phyloP scores from a whole-genome alignment of 1,284 basidiomycete genomes.

The Melampsora medusae region DNA sequence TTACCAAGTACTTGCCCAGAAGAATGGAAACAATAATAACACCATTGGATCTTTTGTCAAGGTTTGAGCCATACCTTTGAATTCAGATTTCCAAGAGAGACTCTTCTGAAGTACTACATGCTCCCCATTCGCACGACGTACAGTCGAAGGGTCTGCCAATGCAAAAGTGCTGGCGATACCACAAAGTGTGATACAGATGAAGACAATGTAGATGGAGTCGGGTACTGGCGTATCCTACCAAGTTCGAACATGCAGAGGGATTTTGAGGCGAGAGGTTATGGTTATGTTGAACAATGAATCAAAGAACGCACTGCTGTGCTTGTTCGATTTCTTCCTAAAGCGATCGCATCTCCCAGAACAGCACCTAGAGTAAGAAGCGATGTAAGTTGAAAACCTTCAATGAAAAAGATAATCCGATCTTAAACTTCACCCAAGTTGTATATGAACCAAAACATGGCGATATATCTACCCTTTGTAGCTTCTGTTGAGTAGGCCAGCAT shows the following conservation, averaged over 20 bases:
- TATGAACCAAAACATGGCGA: conserved; percentile 72
- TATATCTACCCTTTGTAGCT: conserved; percentile 71
- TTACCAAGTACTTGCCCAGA: conserved; percentile 49
- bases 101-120: conserved; percentile 47
- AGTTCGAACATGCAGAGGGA: not conserved
- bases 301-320: conserved; percentile 13
- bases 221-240: conserved; percentile 30
- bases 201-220: conserved; percentile 48
- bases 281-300: not conserved
- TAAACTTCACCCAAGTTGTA: conserved; percentile 31
- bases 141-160: conserved; percentile 35
- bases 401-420: not conserved
- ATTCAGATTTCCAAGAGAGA: conserved; percentile 49
- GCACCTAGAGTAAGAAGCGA: conserved; percentile 19
- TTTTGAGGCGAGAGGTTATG: not conserved
- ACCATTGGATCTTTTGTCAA: conserved; percentile 48
- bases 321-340: conserved; percentile 25
- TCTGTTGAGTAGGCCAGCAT: conserved; percentile 75
- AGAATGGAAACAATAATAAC: conserved; percentile 50
- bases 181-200: conserved; percentile 47
- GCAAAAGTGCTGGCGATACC: conserved; percentile 37
- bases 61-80: conserved; percentile 47
- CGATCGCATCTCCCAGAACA: conserved; percentile 40
- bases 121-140: conserved; percentile 49
- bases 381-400: too few relatives aligned